These are phyloP conservation scores for Crithidia brevicula DNA, from an alignment of 208 protist genomes.

Conservation along the genomic window DNA sequence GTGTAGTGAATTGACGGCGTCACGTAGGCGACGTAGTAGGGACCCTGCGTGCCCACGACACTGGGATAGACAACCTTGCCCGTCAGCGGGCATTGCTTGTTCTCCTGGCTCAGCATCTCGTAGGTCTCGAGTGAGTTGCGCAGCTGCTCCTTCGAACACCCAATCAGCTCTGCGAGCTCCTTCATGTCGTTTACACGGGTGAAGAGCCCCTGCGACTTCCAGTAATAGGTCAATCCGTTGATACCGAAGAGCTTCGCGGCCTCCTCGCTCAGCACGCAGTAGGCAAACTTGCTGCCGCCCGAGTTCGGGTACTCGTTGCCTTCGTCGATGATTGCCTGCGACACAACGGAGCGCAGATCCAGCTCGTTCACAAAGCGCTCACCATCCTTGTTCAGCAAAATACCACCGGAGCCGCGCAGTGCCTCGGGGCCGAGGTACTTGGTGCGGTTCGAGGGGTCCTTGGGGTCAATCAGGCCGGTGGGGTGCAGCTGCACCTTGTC, in stretches of 20 bases:
- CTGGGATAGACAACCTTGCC: slow-evolving; percentile 79
- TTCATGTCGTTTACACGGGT: slow-evolving; percentile 43
- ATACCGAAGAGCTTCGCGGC: slow-evolving; percentile 71
- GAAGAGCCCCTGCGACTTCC: slow-evolving; percentile 72
- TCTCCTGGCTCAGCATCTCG: slow-evolving; percentile 34
- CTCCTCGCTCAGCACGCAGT: slow-evolving; percentile 81
- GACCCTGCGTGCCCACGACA: slow-evolving; percentile 56
- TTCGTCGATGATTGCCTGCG: slow-evolving; percentile 76
- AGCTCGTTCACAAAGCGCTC: slow-evolving; percentile 96
- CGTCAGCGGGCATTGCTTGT: slow-evolving; percentile 41
- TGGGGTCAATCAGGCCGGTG: slow-evolving; percentile 94
- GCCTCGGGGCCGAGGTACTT: slow-evolving; percentile 97
- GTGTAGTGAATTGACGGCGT: slow-evolving; percentile 97
- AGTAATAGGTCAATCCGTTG: slow-evolving; percentile 77
- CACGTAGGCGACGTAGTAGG: slow-evolving; percentile 86
- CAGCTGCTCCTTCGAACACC: slow-evolving; percentile 42
- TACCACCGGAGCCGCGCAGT: slow-evolving; percentile 93
- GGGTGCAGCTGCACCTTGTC: slow-evolving; percentile 95
- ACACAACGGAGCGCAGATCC: slow-evolving; percentile 92
- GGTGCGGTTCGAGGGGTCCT: slow-evolving; percentile 74
- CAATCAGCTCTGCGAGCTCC: slow-evolving; percentile 68
- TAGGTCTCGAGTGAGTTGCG: slow-evolving; percentile 54
- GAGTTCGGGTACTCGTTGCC: slow-evolving; percentile 56
- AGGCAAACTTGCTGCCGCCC: slow-evolving; percentile 58
- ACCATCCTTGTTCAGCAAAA: slow-evolving; percentile 92